Conservation (phyloP, 257 asterid genomes). For the Rhazya stricta region DNA sequence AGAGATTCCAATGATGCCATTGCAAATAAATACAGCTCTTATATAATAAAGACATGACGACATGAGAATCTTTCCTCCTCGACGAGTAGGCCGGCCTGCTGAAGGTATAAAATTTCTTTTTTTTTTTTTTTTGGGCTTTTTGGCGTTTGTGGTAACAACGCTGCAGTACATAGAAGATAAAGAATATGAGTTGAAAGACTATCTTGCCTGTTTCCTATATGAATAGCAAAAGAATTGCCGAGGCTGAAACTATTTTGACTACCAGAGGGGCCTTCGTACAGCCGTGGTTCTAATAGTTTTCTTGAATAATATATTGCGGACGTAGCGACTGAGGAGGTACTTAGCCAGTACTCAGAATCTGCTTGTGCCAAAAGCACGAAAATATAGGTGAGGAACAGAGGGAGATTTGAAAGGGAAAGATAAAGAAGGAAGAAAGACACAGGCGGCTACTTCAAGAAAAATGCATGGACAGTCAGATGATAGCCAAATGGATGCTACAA, state of each 20-base stretch:
- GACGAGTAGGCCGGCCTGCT: neutral
- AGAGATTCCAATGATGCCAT: neutral
- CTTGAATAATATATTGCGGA: neutral
- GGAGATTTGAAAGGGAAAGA: neutral
- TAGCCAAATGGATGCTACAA: neutral
- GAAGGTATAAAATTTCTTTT: neutral
- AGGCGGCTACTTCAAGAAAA: conserved; percentile 17
- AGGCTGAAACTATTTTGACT: neutral
- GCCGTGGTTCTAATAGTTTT: neutral
- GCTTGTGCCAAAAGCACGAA: neutral
- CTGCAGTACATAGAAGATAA: no score
- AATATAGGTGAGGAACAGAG: neutral
- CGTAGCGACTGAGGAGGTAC: neutral
- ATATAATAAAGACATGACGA: neutral
- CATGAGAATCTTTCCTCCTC: neutral
- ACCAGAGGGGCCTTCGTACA: no score
- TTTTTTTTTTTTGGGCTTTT: no score
- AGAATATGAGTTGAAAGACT: no score
- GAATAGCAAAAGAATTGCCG: no score
- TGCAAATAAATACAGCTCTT: neutral
- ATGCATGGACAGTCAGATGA: neutral
- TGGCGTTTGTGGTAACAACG: no score
- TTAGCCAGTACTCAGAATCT: neutral
- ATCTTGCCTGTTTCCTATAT: no score
- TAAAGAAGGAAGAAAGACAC: neutral